These are phyloP conservation scores for Dioszegia hungarica DNA, from an alignment of 768 basidiomycete species.

Conservation along the genomic window DNA sequence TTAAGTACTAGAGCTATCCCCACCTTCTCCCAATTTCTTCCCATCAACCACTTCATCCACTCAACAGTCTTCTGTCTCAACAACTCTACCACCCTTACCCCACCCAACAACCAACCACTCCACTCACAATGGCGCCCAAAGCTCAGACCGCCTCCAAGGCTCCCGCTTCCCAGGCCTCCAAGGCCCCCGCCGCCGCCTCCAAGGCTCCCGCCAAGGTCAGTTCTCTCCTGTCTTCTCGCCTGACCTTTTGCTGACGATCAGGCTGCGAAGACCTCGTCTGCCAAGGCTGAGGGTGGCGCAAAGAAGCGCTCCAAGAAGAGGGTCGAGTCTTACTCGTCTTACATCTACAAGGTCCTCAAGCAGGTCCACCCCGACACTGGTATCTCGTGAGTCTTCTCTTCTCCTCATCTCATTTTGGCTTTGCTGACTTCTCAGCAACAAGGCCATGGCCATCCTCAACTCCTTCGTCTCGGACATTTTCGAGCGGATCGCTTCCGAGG, in stretches of 20 bases:
- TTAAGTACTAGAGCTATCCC: not conserved
- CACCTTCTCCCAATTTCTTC: not conserved
- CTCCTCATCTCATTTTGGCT: constrained; percentile 31
- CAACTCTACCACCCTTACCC: constrained; percentile 9
- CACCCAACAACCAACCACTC: constrained; percentile 13
- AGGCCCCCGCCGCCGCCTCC: constrained; percentile 59
- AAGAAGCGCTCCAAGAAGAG: constrained; percentile 84
- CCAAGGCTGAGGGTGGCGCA: constrained; percentile 57
- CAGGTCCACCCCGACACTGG: constrained; percentile 98
- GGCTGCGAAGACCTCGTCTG: constrained; percentile 68
- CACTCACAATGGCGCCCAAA: constrained; percentile 40
- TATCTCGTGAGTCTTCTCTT: constrained; percentile 97
- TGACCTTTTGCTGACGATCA: constrained; percentile 48
- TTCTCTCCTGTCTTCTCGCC: not conserved
- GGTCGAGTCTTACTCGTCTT: constrained; percentile 93
- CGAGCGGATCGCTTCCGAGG: constrained; percentile 54
- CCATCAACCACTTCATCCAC: constrained; percentile 4
- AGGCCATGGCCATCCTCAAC: constrained; percentile 95
- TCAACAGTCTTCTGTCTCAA: constrained; percentile 9
- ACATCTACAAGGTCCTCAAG: constrained; percentile 82
- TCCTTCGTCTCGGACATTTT: constrained; percentile 87
- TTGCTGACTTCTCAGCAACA: constrained; percentile 56
- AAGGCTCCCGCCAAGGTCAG: constrained; percentile 60
- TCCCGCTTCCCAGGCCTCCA: constrained; percentile 70
- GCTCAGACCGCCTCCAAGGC: constrained; percentile 51